Conservation (phyloP, 2,329 filamentous ascomycete species). For the Fusarium buharicum region DNA sequence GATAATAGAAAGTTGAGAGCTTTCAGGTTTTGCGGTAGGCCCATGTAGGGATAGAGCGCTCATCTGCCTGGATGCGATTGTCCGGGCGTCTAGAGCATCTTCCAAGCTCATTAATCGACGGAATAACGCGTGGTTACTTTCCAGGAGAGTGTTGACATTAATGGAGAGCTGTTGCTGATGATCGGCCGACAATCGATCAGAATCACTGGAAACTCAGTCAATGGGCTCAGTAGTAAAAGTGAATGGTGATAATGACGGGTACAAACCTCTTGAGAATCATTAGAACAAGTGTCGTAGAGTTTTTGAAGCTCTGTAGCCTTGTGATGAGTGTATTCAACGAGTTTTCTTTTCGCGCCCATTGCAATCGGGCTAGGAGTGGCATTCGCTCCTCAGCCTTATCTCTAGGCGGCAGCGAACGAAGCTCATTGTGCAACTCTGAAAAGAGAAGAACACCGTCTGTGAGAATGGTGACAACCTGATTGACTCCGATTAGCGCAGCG, state of each 20-base stretch:
- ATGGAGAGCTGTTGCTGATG: background rate
- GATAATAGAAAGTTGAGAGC: too few species aligned
- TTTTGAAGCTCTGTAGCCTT: background rate
- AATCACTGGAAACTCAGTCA: background rate
- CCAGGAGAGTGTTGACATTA: background rate
- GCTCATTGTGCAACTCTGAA: conserved; percentile 14
- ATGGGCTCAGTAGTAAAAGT: accelerated
- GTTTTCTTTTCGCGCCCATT: conserved; percentile 10
- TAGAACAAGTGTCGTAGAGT: conserved; percentile 14
- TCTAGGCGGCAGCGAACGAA: background rate
- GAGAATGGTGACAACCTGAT: conserved; percentile 15
- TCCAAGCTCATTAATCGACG: conserved; percentile 14
- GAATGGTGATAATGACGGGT: accelerated
- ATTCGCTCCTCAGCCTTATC: background rate
- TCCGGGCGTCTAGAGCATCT: conserved; percentile 2
- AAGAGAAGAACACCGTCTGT: conserved; percentile 17
- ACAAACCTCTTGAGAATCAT: conserved; percentile 10
- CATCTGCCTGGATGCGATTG: background rate
- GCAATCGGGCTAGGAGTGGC: background rate
- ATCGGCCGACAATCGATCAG: background rate
- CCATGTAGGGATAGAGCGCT: background rate
- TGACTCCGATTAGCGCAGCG: background rate
- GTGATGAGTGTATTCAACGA: background rate
- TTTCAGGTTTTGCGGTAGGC: too few species aligned
- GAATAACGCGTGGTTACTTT: background rate